Base-by-base conservation (phyloP, 805 yeast genomes). In the Metschnikowia aberdeeniae region DNA sequence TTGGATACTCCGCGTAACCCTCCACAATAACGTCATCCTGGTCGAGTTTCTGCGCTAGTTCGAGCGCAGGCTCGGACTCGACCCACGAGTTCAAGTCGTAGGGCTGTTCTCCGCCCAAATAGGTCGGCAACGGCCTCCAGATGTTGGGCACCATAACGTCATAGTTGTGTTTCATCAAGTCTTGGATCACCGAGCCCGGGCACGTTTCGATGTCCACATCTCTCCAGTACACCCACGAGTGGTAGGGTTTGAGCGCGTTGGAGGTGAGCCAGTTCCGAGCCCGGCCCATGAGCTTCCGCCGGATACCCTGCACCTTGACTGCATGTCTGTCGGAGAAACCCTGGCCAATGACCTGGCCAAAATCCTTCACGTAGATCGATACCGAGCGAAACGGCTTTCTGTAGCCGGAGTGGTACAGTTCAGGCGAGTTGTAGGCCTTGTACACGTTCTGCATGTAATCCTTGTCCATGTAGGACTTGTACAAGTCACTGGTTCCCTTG, bases 21-120 rank as follows among this genome's bases (percentile, higher is more conserved):
- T 86, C 95, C 7, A 86, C 95, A 50, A 86, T 86, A 36, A 86
- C 93, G 58, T 85, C 95, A 59, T 86, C 93, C 61, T 86, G 92
- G 45, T 76, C 79, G 44, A 86, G 67, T 0, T 75, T 73, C 34
- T 67, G 62, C 0, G 95, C 93, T 55, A 86, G 65, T 41, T 80
- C 80, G 12, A 84, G 48, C 1, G 88, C 97, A 8, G 84, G 81
- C 5, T 81, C 84, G 3, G 90, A 81, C 68, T 93, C 99, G 46
- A 88, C 78, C 99, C 99, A 93, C 11, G 97, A 87, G 67, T 93
- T 93, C 60, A 93, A 77, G 66, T 93, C 99, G 63, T 93, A 93
- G 1, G 98, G 89, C 66, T 93, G 99, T 61, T 87, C 95, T 52
- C 80, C 79, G 14, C 93, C 95, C 51, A 93, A 76, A 67, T 90